These are phyloP conservation scores for Salix purpurea DNA, from an alignment of 345 rosid species.

Conservation along the genomic window DNA sequence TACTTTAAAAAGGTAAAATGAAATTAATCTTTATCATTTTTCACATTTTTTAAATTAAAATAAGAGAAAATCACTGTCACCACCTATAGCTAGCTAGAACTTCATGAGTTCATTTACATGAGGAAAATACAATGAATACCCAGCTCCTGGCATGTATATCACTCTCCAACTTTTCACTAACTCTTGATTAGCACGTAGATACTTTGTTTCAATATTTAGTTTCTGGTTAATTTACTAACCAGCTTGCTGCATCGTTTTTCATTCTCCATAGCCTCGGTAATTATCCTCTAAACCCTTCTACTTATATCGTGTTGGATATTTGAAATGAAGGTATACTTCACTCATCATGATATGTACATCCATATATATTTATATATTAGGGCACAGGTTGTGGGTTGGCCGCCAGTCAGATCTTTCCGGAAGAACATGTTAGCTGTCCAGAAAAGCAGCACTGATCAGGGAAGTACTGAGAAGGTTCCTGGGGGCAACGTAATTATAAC, in stretches of 20 bases:
- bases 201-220: neutral
- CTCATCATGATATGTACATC: no score
- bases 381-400: constrained; percentile 98
- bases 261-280: neutral
- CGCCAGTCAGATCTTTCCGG: constrained; percentile 80
- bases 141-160: no score
- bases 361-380: constrained; percentile 26
- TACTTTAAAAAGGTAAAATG: no score
- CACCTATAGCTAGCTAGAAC: neutral
- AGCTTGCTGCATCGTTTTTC: neutral
- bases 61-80: neutral
- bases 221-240: neutral
- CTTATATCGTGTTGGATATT: neutral
- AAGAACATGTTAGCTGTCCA: constrained; percentile 60
- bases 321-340: neutral
- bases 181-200: neutral
- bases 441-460: constrained; percentile 31
- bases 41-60: neutral
- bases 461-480: constrained; percentile 19
- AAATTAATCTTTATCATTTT: no score
- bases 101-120: neutral
- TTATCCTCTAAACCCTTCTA: neutral
- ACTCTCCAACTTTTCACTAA: no score
- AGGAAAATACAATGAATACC: neutral
- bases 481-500: constrained; percentile 22